phyloP scores from a whole-genome alignment of 176 grass and related monocot genomes.

The Eremochloa ophiuroides region DNA sequence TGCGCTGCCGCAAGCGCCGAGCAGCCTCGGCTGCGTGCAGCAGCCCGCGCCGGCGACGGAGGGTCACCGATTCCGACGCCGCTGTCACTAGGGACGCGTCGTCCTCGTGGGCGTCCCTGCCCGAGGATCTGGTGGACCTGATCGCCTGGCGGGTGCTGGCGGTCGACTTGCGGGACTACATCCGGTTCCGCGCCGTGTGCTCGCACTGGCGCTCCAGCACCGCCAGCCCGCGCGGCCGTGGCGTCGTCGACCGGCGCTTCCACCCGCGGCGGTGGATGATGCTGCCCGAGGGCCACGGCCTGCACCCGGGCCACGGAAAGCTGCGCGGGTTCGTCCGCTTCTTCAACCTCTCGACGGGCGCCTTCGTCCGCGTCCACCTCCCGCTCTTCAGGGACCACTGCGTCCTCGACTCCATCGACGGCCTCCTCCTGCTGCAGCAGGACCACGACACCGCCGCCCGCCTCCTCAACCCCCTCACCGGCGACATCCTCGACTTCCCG shows the following conservation, averaged over 20 bases:
- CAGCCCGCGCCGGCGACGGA: not conserved
- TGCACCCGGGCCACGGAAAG: not conserved
- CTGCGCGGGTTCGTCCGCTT: not conserved
- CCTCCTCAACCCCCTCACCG: not conserved
- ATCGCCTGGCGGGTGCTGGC: not conserved
- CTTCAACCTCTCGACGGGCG: not conserved
- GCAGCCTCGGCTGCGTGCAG: not conserved
- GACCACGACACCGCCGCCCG: not conserved
- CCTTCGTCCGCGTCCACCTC: not conserved
- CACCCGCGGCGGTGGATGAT: not conserved
- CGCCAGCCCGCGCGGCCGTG: not conserved
- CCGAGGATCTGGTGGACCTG: not conserved
- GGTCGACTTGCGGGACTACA: not conserved
- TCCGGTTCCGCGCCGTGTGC: not conserved
- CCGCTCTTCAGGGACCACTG: not conserved
- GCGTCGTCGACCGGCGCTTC: not conserved
- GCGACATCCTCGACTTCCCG: not conserved
- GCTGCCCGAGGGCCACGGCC: not conserved
- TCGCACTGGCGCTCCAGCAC: not conserved
- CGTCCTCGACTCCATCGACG: not conserved
- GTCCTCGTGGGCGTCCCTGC: not conserved
- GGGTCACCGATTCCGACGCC: not conserved
- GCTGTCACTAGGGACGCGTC: not conserved
- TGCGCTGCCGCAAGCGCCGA: not conserved
- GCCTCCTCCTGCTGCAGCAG: not conserved